A percentile compares a stretch with the other conserved stretches of the same genome.
Evolutionary conservation across 495 filamentous ascomycete species (phyloP).

Genomic region (Melanomma pulvis-pyrius): DNA sequence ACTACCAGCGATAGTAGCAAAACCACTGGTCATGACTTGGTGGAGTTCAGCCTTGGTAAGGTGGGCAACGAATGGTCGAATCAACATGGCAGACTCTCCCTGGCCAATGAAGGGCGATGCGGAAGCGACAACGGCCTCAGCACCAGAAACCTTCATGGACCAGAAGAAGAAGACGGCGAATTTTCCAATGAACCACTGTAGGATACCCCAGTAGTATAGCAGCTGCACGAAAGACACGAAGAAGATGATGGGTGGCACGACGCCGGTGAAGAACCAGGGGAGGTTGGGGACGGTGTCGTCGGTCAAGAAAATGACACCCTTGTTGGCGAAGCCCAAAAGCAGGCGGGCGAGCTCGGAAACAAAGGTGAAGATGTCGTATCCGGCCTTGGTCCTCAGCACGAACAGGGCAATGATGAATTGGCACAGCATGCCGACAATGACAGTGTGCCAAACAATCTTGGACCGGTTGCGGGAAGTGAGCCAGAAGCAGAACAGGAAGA

Average conservation of each 20-base stretch:
- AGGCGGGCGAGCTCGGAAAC: slow-evolving; percentile 69
- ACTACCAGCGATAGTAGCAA: slow-evolving; percentile 60
- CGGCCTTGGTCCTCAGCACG: slow-evolving; percentile 75
- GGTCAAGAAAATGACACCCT: slow-evolving; percentile 75
- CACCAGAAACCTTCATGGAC: slow-evolving; percentile 85
- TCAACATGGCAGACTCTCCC: slow-evolving; percentile 90
- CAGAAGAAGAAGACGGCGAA: slow-evolving; percentile 92
- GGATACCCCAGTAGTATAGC: slow-evolving; percentile 71
- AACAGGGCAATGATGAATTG: slow-evolving; percentile 90
- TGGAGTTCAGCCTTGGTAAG: slow-evolving; percentile 84
- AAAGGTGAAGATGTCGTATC: slow-evolving; percentile 85
- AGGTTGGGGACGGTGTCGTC: slow-evolving; percentile 46
- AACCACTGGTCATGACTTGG: slow-evolving; percentile 85
- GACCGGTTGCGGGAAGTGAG: slow-evolving; percentile 70
- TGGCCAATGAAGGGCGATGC: slow-evolving; percentile 95
- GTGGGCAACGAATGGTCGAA: slow-evolving; percentile 81
- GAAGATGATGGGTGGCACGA: slow-evolving; percentile 87
- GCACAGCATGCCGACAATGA: slow-evolving; percentile 82
- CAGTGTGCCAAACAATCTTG: slow-evolving; percentile 80
- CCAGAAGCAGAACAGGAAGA: slow-evolving; percentile 70
- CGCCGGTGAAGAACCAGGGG: slow-evolving; percentile 69
- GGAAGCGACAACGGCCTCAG: slow-evolving; percentile 87
- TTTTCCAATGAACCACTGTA: slow-evolving; percentile 87
- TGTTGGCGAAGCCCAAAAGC: slow-evolving; percentile 69
- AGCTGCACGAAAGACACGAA: slow-evolving; percentile 87